phyloP scores from a whole-genome alignment of 768 basidiomycete species.

The Lentinula sp. region DNA sequence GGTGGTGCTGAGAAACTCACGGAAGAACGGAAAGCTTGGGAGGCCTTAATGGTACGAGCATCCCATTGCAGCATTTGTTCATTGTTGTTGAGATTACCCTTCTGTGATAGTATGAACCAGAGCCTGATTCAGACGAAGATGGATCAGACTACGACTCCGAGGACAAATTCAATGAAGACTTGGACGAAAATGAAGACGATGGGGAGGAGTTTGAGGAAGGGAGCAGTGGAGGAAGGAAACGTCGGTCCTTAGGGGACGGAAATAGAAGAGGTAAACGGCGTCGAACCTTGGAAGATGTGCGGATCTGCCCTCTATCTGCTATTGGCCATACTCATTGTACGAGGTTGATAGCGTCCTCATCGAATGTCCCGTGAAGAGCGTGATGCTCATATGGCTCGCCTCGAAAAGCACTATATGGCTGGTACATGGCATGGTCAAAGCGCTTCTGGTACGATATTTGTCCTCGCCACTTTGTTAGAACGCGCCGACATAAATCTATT shows the following conservation, averaged over 20 bases:
- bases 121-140: constrained; percentile 61
- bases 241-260: constrained; percentile 35
- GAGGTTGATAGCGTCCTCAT: constrained; percentile 32
- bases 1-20: constrained; percentile 67
- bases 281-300: constrained; percentile 42
- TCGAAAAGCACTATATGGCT: constrained; percentile 78
- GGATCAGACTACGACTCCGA: constrained; percentile 30
- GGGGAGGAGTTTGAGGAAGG: constrained; percentile 37
- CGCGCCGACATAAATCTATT: constrained; percentile 90
- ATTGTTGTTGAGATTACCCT: not conserved
- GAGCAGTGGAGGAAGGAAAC: constrained; percentile 38
- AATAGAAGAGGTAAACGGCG: constrained; percentile 50
- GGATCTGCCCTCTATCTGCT: constrained; percentile 10
- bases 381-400: constrained; percentile 48
- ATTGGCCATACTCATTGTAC: constrained; percentile 3
- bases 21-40: constrained; percentile 77
- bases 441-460: constrained; percentile 82
- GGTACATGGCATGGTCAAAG: constrained; percentile 90
- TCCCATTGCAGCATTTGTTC: not conserved
- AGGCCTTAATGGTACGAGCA: constrained; percentile 67
- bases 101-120: constrained; percentile 64
- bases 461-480: constrained; percentile 86
- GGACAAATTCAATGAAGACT: constrained; percentile 32
- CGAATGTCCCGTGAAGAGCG: constrained; percentile 70
- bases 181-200: constrained; percentile 33